Evolutionary conservation across 352 stramenopile species (phyloP), one percentile per base, ranked within the genome.

Genomic region (Paralagenidium karlingii): DNA sequence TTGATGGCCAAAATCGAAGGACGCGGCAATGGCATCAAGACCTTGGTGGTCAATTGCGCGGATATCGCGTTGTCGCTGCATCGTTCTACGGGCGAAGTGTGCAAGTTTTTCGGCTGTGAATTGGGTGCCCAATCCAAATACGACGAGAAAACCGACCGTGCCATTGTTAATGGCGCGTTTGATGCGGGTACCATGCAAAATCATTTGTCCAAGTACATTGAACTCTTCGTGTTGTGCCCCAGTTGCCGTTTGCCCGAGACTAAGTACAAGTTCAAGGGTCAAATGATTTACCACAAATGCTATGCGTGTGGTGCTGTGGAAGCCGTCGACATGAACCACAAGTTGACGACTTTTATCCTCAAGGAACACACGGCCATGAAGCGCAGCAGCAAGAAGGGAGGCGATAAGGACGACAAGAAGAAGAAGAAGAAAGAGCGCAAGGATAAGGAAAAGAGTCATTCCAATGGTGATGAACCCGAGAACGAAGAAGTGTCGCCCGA

Each of bases 21-120:
- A 26, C 82, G 94, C 40, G 96, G 96, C 38, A 99, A 99, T 66
- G 96, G 96, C 44, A 99, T 99, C 62, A 99, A 99, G 75, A 99
- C 96, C 24, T 75, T 97, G 24, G 90, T 99, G 44, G 85, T 97
- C 21, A 99, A 99, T 81, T 96, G 97, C 47, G 74, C 73, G 12
- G 94, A 98, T 32, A 71, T 99, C 16, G 94, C 85, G 11, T 55
- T 71, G 16, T 82, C 83, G 32, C 69, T 99, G 19, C 88, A 99
- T 58, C 91, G 95, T 38, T 80, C 85, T 22, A 82, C 94, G 5
- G 82, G 79, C 15, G 94, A 99, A 64, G 93, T 99, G 20, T 98
- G 83, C 86, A 99, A 97, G 79, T 99, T 98, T 62, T 99, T 99
- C 49, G 96, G 96, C 37, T 97, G 70, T 40, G 96, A 99, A 65